Conservation (phyloP, 2,329 filamentous ascomycete species). For the Bipolaris oryzae region DNA sequence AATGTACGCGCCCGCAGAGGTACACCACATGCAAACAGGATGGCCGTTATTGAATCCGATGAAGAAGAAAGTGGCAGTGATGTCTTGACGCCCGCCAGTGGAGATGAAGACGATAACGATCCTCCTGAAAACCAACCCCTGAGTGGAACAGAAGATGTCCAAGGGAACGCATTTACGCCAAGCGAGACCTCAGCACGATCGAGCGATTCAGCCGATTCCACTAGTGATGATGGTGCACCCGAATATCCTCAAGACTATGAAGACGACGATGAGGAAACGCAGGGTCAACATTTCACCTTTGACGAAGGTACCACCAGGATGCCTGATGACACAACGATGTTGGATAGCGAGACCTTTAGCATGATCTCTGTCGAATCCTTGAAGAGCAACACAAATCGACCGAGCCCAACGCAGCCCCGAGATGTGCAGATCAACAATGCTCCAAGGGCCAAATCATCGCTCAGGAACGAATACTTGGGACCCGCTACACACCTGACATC, state of each 20-base stretch:
- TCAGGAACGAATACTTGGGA: slow-evolving; percentile 22
- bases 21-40: slow-evolving; percentile 36
- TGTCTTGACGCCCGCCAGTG: slow-evolving; percentile 34
- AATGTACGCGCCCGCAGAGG: slow-evolving; percentile 33
- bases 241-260: slow-evolving; percentile 21
- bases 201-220: slow-evolving; percentile 1
- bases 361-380: slow-evolving; percentile 58
- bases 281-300: slow-evolving; percentile 29
- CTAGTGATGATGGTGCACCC: background rate
- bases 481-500: slow-evolving; percentile 3
- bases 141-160: background rate
- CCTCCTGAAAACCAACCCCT: background rate
- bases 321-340: slow-evolving; percentile 54
- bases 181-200: slow-evolving; percentile 11
- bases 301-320: slow-evolving; percentile 43
- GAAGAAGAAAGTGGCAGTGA: slow-evolving; percentile 30
- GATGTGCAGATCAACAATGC: slow-evolving; percentile 7
- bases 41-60: slow-evolving; percentile 24
- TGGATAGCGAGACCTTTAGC: slow-evolving; percentile 58
- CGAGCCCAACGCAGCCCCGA: slow-evolving; percentile 32
- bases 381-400: slow-evolving; percentile 39
- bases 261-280: slow-evolving; percentile 28
- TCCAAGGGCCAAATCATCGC: slow-evolving; percentile 13
- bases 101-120: slow-evolving; percentile 26
- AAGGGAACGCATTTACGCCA: slow-evolving; percentile 5